A percentile compares a stretch with the other conserved stretches of the same genome.
phyloP scores from a whole-genome alignment of 352 stramenopile genomes.

The Globisporangium polare region DNA sequence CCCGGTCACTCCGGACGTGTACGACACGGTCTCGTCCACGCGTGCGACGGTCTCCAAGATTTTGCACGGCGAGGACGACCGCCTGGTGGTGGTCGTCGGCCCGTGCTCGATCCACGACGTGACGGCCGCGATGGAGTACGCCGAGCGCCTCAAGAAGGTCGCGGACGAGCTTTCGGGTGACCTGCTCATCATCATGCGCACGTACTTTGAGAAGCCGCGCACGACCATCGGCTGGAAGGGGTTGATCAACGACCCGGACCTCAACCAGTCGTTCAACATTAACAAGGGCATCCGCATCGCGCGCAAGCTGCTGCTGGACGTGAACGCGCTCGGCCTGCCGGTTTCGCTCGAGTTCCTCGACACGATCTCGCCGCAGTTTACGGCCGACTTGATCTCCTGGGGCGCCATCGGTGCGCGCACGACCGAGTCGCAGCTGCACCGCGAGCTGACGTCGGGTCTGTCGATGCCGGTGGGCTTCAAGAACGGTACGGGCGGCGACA shows the following conservation, averaged over 20 bases:
- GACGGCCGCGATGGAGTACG: slow-evolving; percentile 83
- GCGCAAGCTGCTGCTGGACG: slow-evolving; percentile 73
- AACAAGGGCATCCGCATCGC: slow-evolving; percentile 87
- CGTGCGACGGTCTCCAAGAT: slow-evolving; percentile 47
- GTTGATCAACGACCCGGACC: slow-evolving; percentile 89
- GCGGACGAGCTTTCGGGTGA: slow-evolving; percentile 82
- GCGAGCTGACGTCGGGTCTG: slow-evolving; percentile 85
- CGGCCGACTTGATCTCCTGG: slow-evolving; percentile 86
- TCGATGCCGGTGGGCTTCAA: slow-evolving; percentile 91
- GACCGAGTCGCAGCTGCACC: slow-evolving; percentile 88
- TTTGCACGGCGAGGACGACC: slow-evolving; percentile 80
- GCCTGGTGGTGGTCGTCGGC: slow-evolving; percentile 79
- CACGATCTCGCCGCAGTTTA: slow-evolving; percentile 90
- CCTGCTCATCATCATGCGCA: slow-evolving; percentile 87
- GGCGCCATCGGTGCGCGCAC: slow-evolving; percentile 87
- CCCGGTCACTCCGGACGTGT: slow-evolving; percentile 60
- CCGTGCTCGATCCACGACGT: slow-evolving; percentile 90
- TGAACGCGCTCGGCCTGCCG: slow-evolving; percentile 85
- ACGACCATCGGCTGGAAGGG: slow-evolving; percentile 90
- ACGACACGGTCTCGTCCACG: slow-evolving; percentile 66
- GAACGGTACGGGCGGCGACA: slow-evolving; percentile 83
- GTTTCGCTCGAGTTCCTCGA: slow-evolving; percentile 87
- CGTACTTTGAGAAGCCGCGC: slow-evolving; percentile 91
- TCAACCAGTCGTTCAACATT: slow-evolving; percentile 89
- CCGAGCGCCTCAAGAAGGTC: slow-evolving; percentile 63